Conservation (phyloP, 2,329 filamentous ascomycete genomes). For the Penicillium freii region DNA sequence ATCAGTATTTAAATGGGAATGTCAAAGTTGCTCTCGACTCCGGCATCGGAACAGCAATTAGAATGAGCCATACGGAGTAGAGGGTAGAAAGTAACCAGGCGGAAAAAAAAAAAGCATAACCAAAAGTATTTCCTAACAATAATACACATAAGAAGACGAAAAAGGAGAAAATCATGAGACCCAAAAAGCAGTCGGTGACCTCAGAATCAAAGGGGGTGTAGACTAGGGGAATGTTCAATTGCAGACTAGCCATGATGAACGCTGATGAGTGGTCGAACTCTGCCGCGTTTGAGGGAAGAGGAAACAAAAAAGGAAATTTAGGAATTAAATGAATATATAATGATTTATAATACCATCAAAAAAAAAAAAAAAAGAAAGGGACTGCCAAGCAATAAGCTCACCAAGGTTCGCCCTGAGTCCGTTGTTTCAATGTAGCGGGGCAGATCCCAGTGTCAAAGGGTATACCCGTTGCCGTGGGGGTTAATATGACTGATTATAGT, state of each 20-base stretch:
- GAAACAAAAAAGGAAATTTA: constrained; percentile 3
- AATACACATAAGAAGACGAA: neutral
- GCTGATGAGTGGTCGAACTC: constrained; percentile 18
- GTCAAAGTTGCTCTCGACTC: neutral
- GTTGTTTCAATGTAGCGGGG: constrained; percentile 37
- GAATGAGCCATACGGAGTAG: neutral
- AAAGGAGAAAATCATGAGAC: constrained; percentile 21
- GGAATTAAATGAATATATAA: neutral
- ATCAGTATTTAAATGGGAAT: constrained; percentile 12
- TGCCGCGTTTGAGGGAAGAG: constrained; percentile 22
- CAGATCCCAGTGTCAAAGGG: constrained; percentile 36
- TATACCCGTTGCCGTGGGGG: constrained; percentile 29
- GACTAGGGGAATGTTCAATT: constrained; percentile 23
- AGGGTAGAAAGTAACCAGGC: neutral
- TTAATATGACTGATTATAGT: constrained; percentile 18
- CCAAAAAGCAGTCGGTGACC: constrained; percentile 26
- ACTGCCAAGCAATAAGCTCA: constrained; percentile 32
- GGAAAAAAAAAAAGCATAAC: neutral
- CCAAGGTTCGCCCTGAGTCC: constrained; percentile 30
- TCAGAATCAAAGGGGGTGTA: constrained; percentile 15
- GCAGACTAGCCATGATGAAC: constrained; percentile 8
- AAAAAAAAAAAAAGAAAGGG: constrained; percentile 15
- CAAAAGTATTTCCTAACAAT: neutral
- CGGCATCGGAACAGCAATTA: neutral
- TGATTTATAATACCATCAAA: neutral